These are phyloP conservation scores for Aspergillus versicolor DNA, from an alignment of 2,329 filamentous ascomycete genomes.

Conservation along the genomic window DNA sequence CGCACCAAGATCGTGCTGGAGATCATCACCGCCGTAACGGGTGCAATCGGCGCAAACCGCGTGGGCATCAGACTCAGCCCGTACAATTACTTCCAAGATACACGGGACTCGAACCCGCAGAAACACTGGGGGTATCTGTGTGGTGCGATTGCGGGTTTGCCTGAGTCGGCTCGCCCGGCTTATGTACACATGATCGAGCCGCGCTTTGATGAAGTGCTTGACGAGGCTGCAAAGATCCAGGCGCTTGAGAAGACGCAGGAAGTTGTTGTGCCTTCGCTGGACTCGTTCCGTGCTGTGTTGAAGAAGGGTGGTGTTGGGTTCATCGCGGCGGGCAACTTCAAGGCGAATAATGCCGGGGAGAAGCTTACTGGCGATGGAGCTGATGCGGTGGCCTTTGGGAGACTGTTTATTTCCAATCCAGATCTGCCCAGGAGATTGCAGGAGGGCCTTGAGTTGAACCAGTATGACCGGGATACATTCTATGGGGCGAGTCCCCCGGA, in stretches of 20 bases:
- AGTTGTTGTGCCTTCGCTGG: conserved; percentile 30
- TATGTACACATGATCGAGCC: conserved; percentile 54
- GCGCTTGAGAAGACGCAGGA: conserved; percentile 30
- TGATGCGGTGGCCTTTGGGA: conserved; percentile 36
- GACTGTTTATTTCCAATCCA: conserved; percentile 46
- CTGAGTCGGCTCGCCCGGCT: conserved; percentile 33
- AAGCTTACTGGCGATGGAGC: conserved; percentile 22
- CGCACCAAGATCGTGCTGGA: conserved; percentile 54
- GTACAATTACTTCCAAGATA: conserved; percentile 60
- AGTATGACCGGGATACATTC: conserved; percentile 43
- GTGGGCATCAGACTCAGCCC: conserved; percentile 61
- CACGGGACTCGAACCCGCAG: conserved; percentile 46
- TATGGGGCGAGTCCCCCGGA: conserved; percentile 34
- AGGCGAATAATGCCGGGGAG: conserved; percentile 19
- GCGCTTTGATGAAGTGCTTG: conserved; percentile 48
- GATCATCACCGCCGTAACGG: conserved; percentile 51
- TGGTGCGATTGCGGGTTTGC: conserved; percentile 39
- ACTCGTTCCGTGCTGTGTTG: conserved; percentile 43
- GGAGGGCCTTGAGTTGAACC: conserved; percentile 34
- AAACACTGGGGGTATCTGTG: conserved; percentile 49
- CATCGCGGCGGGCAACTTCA: conserved; percentile 30
- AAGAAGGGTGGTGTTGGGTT: conserved; percentile 41
- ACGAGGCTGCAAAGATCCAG: conserved; percentile 46
- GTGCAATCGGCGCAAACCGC: conserved; percentile 47
- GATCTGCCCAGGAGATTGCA: conserved; percentile 42